These are phyloP conservation scores for Bruguiera hainesii DNA, from an alignment of 441 rosid species.

Conservation along the genomic window DNA sequence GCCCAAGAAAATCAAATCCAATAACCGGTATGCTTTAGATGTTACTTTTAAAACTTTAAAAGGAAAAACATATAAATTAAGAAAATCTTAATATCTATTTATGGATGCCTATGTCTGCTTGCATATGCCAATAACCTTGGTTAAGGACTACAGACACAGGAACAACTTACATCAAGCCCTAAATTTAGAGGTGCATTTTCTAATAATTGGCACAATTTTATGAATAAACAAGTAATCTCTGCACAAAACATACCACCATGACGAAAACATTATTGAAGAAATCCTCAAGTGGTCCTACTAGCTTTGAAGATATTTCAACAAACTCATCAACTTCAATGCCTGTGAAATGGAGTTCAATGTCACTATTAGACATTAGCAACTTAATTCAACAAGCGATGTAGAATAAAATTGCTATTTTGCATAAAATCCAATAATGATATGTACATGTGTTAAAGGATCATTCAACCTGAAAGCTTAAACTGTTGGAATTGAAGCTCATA, in stretches of 20 bases:
- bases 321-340: constrained; percentile 73
- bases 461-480: no score
- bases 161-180: no score
- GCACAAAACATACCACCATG: constrained; percentile 83
- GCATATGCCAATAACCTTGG: no score
- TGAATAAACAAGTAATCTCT: constrained; percentile 1
- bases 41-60: no score
- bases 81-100: no score
- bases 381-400: background rate
- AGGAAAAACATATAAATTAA: no score
- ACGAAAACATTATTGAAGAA: constrained; percentile 89
- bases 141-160: no score
- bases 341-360: constrained; percentile 25
- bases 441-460: background rate
- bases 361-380: background rate
- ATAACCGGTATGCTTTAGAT: no score
- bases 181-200: no score
- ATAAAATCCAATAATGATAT: background rate
- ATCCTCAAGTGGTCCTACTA: constrained; percentile 78
- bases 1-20: no score
- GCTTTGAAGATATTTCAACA: constrained; percentile 57
- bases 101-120: no score
- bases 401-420: background rate
- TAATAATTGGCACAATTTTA: background rate
- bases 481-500: no score